A percentile compares a stretch with the other conserved stretches of the same genome.
These are phyloP conservation scores for Ploettnerulaceae sp. DNA, from an alignment of 2,329 filamentous ascomycete species.

Conservation along the genomic window DNA sequence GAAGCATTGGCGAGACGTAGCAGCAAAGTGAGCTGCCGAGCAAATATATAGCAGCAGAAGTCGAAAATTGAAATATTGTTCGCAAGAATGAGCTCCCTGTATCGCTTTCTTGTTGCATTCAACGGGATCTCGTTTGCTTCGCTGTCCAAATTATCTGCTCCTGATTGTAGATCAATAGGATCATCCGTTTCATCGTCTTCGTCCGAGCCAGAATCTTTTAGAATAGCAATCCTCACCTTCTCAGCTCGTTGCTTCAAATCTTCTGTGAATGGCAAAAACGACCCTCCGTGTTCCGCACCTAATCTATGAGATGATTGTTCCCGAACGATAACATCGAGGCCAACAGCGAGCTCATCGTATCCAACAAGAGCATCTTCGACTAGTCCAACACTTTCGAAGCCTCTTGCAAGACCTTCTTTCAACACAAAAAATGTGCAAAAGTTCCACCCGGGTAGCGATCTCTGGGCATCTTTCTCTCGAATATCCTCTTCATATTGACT, in stretches of 20 bases:
- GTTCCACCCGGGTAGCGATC: slow-evolving; percentile 90
- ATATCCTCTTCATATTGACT: slow-evolving; percentile 97
- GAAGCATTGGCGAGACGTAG: slow-evolving; percentile 74
- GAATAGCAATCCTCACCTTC: slow-evolving; percentile 42
- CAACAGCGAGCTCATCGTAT: slow-evolving; percentile 89
- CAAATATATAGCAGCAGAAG: slow-evolving; percentile 90
- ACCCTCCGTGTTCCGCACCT: slow-evolving; percentile 63
- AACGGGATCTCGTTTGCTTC: slow-evolving; percentile 55
- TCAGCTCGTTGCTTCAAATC: slow-evolving; percentile 62
- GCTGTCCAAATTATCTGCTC: slow-evolving; percentile 32
- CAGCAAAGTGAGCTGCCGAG: slow-evolving; percentile 77
- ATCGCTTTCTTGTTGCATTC: slow-evolving; percentile 67
- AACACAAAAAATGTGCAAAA: slow-evolving; percentile 99
- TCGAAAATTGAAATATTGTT: slow-evolving; percentile 97
- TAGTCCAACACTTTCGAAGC: slow-evolving; percentile 92
- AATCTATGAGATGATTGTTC: slow-evolving; percentile 61
- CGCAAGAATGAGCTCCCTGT: slow-evolving; percentile 84
- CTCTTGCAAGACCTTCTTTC: slow-evolving; percentile 88
- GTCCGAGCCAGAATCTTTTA: slow-evolving; percentile 36
- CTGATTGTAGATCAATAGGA: slow-evolving; percentile 47
- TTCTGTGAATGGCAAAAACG: slow-evolving; percentile 67
- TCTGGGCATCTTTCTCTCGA: slow-evolving; percentile 84
- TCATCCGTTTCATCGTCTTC: slow-evolving; percentile 36
- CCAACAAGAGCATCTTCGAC: slow-evolving; percentile 92
- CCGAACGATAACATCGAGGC: slow-evolving; percentile 74